Percentiles rank a stretch among this genome's conserved stretches.
Conservation (phyloP, 1,139 yeast genomes). For the Candida sp. region DNA sequence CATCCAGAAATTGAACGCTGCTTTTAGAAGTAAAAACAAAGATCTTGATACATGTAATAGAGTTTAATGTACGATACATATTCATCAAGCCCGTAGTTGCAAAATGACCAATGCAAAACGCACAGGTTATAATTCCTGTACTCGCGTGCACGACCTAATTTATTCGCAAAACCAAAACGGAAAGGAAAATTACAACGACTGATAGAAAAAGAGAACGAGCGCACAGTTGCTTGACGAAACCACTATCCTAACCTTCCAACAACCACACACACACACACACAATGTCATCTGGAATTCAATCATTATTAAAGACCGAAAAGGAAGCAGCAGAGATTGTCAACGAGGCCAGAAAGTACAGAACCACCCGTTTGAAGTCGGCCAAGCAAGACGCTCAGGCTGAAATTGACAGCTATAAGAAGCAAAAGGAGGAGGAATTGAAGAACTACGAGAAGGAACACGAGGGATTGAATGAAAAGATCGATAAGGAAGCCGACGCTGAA, state of each 20-base stretch:
- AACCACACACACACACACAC: neutral
- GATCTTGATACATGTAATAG: neutral
- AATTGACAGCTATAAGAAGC: conserved; percentile 82
- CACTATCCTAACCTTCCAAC: neutral
- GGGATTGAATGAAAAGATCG: conserved; percentile 69
- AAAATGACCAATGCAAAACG: neutral
- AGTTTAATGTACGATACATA: neutral
- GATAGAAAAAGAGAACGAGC: neutral
- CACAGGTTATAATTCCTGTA: neutral
- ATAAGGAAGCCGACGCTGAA: conserved; percentile 69
- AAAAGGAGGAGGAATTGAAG: conserved; percentile 84
- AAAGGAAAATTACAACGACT: neutral
- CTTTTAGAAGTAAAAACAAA: neutral
- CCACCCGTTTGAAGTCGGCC: conserved; percentile 91
- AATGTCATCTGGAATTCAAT: conserved; percentile 44
- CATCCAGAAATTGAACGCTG: neutral
- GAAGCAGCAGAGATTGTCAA: conserved; percentile 96
- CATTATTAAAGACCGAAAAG: conserved; percentile 76
- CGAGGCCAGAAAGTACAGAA: conserved; percentile 87
- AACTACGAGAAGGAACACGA: conserved; percentile 71
- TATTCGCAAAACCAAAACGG: neutral
- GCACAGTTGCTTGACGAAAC: neutral
- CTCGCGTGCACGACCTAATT: conserved; percentile 1
- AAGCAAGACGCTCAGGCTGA: conserved; percentile 92
- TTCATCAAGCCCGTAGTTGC: neutral